Base-by-base conservation (phyloP, 1,284 basidiomycete genomes). In the Pseudozyma sp. region DNA sequence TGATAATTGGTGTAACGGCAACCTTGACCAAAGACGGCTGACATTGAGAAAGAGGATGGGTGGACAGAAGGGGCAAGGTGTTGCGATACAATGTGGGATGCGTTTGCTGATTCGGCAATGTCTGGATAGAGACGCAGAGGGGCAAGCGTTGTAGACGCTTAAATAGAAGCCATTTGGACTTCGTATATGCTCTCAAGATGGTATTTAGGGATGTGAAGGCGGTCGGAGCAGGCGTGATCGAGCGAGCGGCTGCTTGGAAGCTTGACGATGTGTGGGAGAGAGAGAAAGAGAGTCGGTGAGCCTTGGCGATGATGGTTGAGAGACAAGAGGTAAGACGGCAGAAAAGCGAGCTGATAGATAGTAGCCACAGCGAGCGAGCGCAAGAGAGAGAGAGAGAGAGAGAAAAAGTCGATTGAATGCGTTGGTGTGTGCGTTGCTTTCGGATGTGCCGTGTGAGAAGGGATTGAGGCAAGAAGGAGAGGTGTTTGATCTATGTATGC, bases 1-100 rank as follows among this genome's bases (percentile, higher is more conserved):
- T 65, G 71, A 53, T 63, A 74, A 51, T 70, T 58, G 54, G 71
- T 51, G 55, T 74, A 74, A 49, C 55, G 67, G 66, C 71, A 74
- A 70, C 66, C 66, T 61, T 70, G 71, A 66, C 66, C 71, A 59
- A 74, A 74, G 56, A 64, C 50, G 53, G 59, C 66, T 62, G 71
- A 74, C 71, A 74, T 74, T 56, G 66, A 66, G 70, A 39, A 57
- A 40, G 53, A 53, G 42, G n/a, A 40, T 34, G 43, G 43, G 13
- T 43, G 34, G 39, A 57, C 62, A 62, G 55, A 48, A 18, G 18
- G 35, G 68, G 51, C 57, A 43, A 47, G 25, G n/a, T 21, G 25
- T 5, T 52, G 43, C 39, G 34, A 39, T 40, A 35, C 34, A 14
- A 19, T 39, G 16, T 21, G n/a, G n/a, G 19, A 19, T 36, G 11